Evolutionary conservation across 176 grass and related monocot species (phyloP).

Genomic region (Oryza brachyantha): DNA sequence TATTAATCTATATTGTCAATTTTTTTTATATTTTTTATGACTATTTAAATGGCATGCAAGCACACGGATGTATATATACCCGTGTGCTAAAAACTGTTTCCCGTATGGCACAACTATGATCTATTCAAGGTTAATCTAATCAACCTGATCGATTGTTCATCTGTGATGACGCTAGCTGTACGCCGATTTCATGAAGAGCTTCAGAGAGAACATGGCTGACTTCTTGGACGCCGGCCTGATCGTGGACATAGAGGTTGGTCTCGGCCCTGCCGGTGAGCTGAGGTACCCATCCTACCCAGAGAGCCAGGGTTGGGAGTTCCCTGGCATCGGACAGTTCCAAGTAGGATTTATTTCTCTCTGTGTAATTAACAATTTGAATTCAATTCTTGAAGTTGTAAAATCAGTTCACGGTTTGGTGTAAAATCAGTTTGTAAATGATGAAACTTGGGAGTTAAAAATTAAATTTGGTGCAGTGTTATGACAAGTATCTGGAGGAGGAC

Average conservation of each 20-base stretch:
- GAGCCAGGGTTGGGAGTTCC: constrained; percentile 70
- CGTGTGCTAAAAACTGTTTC: too few species aligned
- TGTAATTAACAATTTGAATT: not conserved
- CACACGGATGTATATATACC: too few species aligned
- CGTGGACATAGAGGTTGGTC: constrained; percentile 74
- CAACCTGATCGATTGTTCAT: not conserved
- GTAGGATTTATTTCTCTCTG: constrained; percentile 7
- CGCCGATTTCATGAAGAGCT: constrained; percentile 76
- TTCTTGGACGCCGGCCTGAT: constrained; percentile 66
- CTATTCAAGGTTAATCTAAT: too few species aligned
- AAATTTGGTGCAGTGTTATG: constrained; percentile 59
- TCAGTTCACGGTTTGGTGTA: not conserved
- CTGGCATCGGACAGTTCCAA: constrained; percentile 82
- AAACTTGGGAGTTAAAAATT: not conserved
- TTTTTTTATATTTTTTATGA: too few species aligned
- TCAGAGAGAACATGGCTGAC: constrained; percentile 79
- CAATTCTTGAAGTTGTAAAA: not conserved
- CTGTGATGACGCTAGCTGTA: constrained; percentile 43
- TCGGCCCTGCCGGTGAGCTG: constrained; percentile 73
- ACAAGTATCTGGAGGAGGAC: constrained; percentile 62
- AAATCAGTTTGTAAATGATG: not conserved
- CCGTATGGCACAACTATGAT: not conserved
- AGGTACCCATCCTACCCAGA: constrained; percentile 75
- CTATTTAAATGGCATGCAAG: too few species aligned
- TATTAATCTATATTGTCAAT: too few species aligned